Evolutionary conservation across 2,329 filamentous ascomycete genomes (phyloP), one percentile per base, ranked within the genome.

Genomic region (Colletotrichum orchidophilum): DNA sequence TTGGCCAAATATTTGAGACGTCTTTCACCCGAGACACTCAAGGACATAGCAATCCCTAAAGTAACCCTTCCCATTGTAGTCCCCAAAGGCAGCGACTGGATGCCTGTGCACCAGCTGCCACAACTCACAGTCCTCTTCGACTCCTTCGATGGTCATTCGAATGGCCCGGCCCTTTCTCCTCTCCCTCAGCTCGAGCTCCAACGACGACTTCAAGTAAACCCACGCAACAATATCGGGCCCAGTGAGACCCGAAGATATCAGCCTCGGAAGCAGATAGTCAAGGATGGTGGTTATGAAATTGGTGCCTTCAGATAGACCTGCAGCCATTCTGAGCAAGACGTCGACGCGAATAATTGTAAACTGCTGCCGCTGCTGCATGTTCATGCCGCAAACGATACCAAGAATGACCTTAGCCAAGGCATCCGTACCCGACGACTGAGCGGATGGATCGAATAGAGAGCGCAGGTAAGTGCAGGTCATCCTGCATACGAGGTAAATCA

Each of bases 271-370:
- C 27, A 70, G 21, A n/a, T 54, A 50, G 49, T 70, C 63, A 18
- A 70, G 67, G 6, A 66, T 27, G 3, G 67, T 70, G 13, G 53
- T 55, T 24, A 63, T 35, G 7, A 70, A 70, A 35, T 66, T 66
- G 2, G 62, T 39, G 12, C 63, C 63, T 21, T 70, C 67, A 3
- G 33, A 61, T 11, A 70, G 12, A 5, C 18, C 29, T 2, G 66
- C 33, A 27, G 55, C 46, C 18, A 60, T 55, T 5, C 2, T 26
- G 13, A 70, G 54, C 26, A 66, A n/a, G 7, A 55, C 12, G 27
- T 70, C 67, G 18, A 70, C 26, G 3, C 67, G 63, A 7, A 70
- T 12, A 7, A 66, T 35, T 3, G 67, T 70, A 11, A 70, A 70
- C 18, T 66, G 63, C 6, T 35, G 55, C 5, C 57, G 27, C 27